Evolutionary conservation across 352 stramenopile genomes (phyloP).

Genomic region (Saprolegnia diclina): DNA sequence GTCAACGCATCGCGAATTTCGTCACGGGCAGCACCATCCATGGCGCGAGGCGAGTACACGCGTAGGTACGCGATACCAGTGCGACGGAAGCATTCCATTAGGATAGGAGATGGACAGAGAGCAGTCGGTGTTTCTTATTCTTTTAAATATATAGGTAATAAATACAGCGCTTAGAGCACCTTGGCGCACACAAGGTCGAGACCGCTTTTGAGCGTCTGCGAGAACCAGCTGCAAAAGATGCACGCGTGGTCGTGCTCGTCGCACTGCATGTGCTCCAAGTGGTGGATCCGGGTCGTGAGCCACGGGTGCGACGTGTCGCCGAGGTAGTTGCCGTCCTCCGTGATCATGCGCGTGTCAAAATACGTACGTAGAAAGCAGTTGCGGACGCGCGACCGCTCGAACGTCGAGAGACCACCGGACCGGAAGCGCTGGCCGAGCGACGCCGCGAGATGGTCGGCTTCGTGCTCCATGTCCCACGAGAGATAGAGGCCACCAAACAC

Average conservation of each 20-base stretch:
- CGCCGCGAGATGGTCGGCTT: slow-evolving; percentile 67
- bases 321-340: slow-evolving; percentile 71
- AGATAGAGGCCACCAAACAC: slow-evolving; percentile 55
- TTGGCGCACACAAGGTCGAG: not conserved
- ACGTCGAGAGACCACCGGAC: slow-evolving; percentile 61
- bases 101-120: too few species aligned
- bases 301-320: slow-evolving; percentile 71
- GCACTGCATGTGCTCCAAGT: slow-evolving; percentile 47
- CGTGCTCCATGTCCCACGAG: slow-evolving; percentile 75
- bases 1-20: too few species aligned
- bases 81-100: too few species aligned
- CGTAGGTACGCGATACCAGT: too few species aligned
- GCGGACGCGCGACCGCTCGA: slow-evolving; percentile 63
- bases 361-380: slow-evolving; percentile 65
- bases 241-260: slow-evolving; percentile 21
- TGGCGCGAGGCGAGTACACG: too few species aligned
- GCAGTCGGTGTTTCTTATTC: too few species aligned
- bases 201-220: not conserved
- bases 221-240: slow-evolving; percentile 18
- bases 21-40: too few species aligned
- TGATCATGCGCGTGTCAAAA: slow-evolving; percentile 66
- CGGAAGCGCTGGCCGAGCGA: slow-evolving; percentile 48
- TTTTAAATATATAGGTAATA: not conserved
- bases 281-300: slow-evolving; percentile 63
- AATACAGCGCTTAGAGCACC: not conserved